These are phyloP conservation scores for Kodamaea restingae DNA, from an alignment of 805 yeast genomes.

Conservation along the genomic window DNA sequence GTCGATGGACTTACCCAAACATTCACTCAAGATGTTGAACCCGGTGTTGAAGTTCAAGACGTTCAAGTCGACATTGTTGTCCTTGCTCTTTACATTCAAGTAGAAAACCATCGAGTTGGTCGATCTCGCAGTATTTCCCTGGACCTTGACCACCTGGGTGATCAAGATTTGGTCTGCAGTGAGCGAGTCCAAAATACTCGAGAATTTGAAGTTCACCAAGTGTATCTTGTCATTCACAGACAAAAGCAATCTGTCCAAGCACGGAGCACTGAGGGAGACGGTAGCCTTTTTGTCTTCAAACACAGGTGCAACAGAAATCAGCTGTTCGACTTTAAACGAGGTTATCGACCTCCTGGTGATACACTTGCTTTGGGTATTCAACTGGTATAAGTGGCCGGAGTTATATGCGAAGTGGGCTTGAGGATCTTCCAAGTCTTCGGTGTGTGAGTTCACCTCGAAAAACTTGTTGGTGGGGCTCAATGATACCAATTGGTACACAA, in stretches of 20 bases:
- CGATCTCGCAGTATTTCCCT: conserved; percentile 41
- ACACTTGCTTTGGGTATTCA: conserved; percentile 13
- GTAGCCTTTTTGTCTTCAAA: conserved; percentile 11
- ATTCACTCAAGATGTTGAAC: conserved; percentile 61
- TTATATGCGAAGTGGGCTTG: conserved; percentile 18
- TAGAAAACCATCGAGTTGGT: conserved; percentile 40
- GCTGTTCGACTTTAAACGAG: conserved; percentile 19
- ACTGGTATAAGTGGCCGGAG: conserved; percentile 25
- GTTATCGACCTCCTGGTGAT: conserved; percentile 22
- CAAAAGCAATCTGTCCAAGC: conserved; percentile 45
- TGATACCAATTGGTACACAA: conserved; percentile 24
- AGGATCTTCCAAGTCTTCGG: conserved; percentile 7
- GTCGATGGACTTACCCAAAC: conserved; percentile 59
- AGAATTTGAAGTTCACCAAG: conserved; percentile 43
- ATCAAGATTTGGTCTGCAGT: conserved; percentile 26
- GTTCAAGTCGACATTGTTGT: conserved; percentile 42
- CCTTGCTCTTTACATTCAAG: conserved; percentile 38
- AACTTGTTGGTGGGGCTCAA: conserved; percentile 15
- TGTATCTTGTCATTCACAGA: conserved; percentile 37
- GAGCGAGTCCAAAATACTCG: conserved; percentile 34
- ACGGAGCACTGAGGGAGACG: conserved; percentile 35
- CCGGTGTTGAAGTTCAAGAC: conserved; percentile 57
- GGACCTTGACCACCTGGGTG: conserved; percentile 30
- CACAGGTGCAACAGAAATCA: conserved; percentile 19
- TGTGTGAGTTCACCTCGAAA: conserved; percentile 19